Percentiles rank a stretch among this genome's conserved stretches.
Conservation (phyloP, 768 basidiomycete species). For the Calocybe gangraenosa region DNA sequence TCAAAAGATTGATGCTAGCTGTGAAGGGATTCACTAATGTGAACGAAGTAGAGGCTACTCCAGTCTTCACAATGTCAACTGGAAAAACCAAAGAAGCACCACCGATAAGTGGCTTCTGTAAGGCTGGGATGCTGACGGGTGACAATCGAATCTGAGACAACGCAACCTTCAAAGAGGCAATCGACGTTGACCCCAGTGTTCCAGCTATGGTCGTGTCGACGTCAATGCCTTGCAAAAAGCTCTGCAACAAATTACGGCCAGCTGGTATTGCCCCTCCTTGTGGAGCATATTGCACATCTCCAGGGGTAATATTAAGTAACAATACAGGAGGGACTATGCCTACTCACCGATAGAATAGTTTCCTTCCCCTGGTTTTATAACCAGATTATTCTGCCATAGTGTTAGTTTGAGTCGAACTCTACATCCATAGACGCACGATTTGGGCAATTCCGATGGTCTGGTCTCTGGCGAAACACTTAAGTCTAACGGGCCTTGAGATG, state of each 20-base stretch:
- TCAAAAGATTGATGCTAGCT: slow-evolving; percentile 61
- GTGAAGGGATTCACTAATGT: slow-evolving; percentile 67
- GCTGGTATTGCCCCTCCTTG: slow-evolving; percentile 49
- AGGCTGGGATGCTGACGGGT: slow-evolving; percentile 60
- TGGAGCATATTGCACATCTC: slow-evolving; percentile 60
- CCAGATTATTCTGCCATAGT: slow-evolving; percentile 39
- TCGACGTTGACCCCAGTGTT: slow-evolving; percentile 48
- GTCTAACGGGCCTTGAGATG: neutral
- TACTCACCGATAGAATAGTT: slow-evolving; percentile 52
- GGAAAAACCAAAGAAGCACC: slow-evolving; percentile 58
- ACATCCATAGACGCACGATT: slow-evolving; percentile 33
- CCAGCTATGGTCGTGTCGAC: slow-evolving; percentile 55
- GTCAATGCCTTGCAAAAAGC: slow-evolving; percentile 63
- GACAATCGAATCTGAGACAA: slow-evolving; percentile 56
- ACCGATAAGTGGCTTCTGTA: slow-evolving; percentile 58
- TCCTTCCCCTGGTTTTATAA: slow-evolving; percentile 55
- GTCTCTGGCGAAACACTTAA: slow-evolving; percentile 25
- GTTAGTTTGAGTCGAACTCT: neutral
- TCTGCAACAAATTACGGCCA: slow-evolving; percentile 55
- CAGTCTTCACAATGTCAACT: slow-evolving; percentile 54
- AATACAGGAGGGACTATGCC: neutral
- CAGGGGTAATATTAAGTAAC: neutral
- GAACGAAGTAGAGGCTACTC: slow-evolving; percentile 55
- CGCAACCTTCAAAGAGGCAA: slow-evolving; percentile 57
- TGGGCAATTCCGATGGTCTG: slow-evolving; percentile 56